A percentile compares a stretch with the other conserved stretches of the same genome.
These are phyloP conservation scores for Gliomastix tumulicola DNA, from an alignment of 2,329 filamentous ascomycete species.

Conservation along the genomic window DNA sequence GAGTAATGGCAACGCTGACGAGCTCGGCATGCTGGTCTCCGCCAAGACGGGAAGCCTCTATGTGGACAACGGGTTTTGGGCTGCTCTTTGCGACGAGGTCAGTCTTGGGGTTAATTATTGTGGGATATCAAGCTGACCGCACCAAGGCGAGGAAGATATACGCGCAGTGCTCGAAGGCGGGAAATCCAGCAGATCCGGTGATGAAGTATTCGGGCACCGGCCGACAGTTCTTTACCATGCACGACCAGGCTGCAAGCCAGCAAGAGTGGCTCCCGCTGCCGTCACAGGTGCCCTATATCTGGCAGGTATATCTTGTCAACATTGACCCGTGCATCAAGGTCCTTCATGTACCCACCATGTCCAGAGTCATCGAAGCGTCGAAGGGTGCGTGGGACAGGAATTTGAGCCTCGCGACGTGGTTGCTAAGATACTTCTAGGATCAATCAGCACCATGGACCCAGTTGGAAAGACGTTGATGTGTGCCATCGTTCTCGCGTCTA, in stretches of 20 bases:
- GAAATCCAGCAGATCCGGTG: too few species aligned
- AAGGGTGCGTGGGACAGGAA: neutral
- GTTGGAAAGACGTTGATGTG: too few species aligned
- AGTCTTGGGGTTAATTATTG: too few species aligned
- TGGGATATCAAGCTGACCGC: too few species aligned
- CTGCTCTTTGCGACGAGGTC: conserved; percentile 69
- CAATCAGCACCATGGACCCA: too few species aligned
- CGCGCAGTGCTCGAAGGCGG: too few species aligned
- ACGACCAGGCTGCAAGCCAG: too few species aligned
- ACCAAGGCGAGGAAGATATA: too few species aligned
- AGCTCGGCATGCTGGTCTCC: conserved; percentile 51
- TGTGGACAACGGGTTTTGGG: conserved; percentile 72
- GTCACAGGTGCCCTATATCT: conserved; percentile 38
- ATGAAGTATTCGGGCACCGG: too few species aligned
- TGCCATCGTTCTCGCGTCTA: neutral
- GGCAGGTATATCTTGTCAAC: conserved; percentile 67
- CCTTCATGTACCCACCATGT: conserved; percentile 65
- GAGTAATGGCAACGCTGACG: conserved; percentile 46
- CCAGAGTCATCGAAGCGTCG: conserved; percentile 21
- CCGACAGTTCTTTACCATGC: too few species aligned
- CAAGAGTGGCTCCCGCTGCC: conserved; percentile 53
- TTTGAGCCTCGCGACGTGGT: too few species aligned
- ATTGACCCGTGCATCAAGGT: conserved; percentile 68
- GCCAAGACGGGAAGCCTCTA: conserved; percentile 32
- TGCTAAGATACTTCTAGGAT: neutral